Conservation (phyloP, 2,329 filamentous ascomycete species). For the Sporothrix globosa region DNA sequence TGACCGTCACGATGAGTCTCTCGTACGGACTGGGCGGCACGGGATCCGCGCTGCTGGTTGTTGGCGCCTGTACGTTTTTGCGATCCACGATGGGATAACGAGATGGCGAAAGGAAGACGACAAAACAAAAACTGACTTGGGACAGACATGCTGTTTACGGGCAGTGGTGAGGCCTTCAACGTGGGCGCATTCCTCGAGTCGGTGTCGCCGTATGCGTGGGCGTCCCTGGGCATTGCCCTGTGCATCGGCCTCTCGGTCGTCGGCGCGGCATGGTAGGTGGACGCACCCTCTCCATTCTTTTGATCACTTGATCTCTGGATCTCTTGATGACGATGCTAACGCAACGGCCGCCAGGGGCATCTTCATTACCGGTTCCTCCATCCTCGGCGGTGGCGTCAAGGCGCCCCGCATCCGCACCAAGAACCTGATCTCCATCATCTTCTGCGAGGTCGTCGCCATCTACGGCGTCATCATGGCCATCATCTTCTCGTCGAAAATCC, state of each 20-base stretch:
- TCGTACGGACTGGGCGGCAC: slow-evolving; percentile 70
- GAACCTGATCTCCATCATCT: slow-evolving; percentile 99
- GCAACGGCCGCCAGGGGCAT: slow-evolving; percentile 72
- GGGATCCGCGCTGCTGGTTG: slow-evolving; percentile 68
- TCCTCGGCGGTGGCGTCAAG: slow-evolving; percentile 93
- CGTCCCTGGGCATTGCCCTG: slow-evolving; percentile 82
- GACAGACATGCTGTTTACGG: slow-evolving; percentile 96
- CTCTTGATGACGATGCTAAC: background rate
- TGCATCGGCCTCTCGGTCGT: slow-evolving; percentile 97
- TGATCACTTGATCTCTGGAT: no score
- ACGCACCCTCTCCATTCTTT: background rate
- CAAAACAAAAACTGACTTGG: background rate
- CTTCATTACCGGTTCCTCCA: slow-evolving; percentile 96
- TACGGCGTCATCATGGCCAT: slow-evolving; percentile 99
- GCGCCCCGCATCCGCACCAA: slow-evolving; percentile 98
- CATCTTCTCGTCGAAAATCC: slow-evolving; percentile 90
- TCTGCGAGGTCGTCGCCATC: slow-evolving; percentile 99
- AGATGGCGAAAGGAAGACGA: background rate
- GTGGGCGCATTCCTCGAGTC: slow-evolving; percentile 93
- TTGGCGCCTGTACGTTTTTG: slow-evolving; percentile 73
- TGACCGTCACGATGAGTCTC: slow-evolving; percentile 66
- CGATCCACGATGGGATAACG: background rate
- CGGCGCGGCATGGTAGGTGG: slow-evolving; percentile 87
- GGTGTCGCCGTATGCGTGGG: slow-evolving; percentile 93
- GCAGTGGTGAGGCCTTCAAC: slow-evolving; percentile 95